Percentiles rank a stretch among this genome's conserved stretches.
Evolutionary conservation across 768 basidiomycete species (phyloP).

Genomic region (Amanita subjunquillea): DNA sequence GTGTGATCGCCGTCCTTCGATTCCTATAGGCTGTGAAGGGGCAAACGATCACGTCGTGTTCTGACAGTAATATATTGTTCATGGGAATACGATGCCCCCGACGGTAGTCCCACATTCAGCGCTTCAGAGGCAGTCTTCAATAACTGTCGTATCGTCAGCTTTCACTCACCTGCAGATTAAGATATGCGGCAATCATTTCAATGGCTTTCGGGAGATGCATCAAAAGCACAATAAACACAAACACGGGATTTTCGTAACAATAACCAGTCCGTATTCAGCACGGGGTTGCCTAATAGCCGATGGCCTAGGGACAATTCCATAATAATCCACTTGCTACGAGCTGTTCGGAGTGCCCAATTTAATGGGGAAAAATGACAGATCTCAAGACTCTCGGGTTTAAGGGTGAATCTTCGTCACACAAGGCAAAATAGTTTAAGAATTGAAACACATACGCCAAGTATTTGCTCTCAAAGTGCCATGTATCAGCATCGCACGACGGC

Average conservation of each 20-base stretch:
- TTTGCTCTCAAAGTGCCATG: background rate
- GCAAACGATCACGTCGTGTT: background rate
- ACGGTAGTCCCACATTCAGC: background rate
- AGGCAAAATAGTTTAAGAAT: background rate
- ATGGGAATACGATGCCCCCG: background rate
- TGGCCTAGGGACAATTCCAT: background rate
- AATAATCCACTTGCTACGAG: background rate
- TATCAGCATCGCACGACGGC: background rate
- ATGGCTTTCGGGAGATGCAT: background rate
- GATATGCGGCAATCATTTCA: background rate
- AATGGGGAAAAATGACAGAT: background rate
- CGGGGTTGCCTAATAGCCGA: background rate
- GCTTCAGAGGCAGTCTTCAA: background rate
- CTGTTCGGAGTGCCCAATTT: background rate
- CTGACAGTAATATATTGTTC: background rate
- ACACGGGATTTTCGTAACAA: constrained; percentile 1
- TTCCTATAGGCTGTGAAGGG: constrained; percentile 3
- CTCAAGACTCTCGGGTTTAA: background rate
- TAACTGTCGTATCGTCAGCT: background rate
- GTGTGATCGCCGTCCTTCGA: constrained; percentile 23
- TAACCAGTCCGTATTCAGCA: background rate
- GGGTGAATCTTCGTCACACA: background rate
- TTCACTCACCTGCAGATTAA: background rate
- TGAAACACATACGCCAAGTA: background rate
- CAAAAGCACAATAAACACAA: background rate